phyloP scores from a whole-genome alignment of 768 basidiomycete genomes.

The Rhizopogon vesiculosus region DNA sequence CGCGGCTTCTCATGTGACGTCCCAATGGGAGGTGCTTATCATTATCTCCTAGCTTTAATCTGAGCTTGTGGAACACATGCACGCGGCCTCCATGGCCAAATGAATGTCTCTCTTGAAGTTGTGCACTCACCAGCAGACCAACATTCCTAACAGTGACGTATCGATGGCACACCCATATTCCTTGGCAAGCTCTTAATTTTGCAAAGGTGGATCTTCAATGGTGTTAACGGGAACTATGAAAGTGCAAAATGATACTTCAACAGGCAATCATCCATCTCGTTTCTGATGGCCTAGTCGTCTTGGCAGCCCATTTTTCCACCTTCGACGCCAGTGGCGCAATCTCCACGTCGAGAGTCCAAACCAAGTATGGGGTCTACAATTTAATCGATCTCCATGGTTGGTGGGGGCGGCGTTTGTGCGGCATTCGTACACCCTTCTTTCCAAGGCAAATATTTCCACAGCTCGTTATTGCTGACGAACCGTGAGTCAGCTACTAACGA shows the following conservation, averaged over 20 bases:
- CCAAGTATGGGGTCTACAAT: background rate
- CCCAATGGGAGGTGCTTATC: background rate
- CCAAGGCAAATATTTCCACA: background rate
- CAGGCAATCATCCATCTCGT: background rate
- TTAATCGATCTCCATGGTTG: background rate
- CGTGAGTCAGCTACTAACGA: background rate
- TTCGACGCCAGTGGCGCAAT: background rate
- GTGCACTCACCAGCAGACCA: background rate
- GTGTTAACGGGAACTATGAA: background rate
- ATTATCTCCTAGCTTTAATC: background rate
- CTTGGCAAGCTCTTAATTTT: background rate
- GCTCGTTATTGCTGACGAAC: background rate
- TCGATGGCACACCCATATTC: background rate
- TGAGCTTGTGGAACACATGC: background rate
- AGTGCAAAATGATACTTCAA: background rate
- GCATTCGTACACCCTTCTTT: conserved; percentile 2
- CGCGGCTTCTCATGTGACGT: background rate
- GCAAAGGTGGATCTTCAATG: background rate
- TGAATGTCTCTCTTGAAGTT: background rate
- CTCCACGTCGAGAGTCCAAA: too few species aligned
- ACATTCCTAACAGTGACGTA: background rate
- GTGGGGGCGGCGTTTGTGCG: conserved; percentile 22
- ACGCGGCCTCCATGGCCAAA: background rate
- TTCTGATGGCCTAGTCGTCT: background rate
- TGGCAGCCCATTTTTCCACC: background rate